phyloP scores from a whole-genome alignment of 768 basidiomycete species.

The Asterophora parasitica region DNA sequence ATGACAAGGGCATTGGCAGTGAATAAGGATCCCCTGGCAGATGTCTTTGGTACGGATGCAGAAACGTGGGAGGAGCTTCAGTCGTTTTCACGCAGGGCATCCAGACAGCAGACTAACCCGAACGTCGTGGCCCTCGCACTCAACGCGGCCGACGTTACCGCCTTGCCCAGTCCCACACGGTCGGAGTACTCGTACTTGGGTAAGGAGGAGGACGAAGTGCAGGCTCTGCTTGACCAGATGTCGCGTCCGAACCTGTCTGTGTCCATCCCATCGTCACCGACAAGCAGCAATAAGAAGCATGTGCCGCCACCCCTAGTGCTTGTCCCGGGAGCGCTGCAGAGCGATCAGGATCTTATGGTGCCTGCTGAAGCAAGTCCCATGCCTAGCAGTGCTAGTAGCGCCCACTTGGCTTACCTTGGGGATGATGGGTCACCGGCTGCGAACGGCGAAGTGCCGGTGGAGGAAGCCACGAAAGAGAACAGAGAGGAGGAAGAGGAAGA shows the following conservation, averaged over 20 bases:
- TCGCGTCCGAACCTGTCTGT: conserved; percentile 29
- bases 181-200: conserved; percentile 25
- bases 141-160: conserved; percentile 35
- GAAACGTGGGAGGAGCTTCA: conserved; percentile 59
- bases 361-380: conserved; percentile 33
- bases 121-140: conserved; percentile 51
- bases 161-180: conserved; percentile 20
- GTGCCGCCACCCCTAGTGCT: conserved; percentile 58
- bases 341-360: conserved; percentile 23
- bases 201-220: conserved; percentile 38
- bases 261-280: conserved; percentile 35
- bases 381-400: conserved; percentile 31
- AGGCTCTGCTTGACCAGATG: conserved; percentile 37
- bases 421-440: conserved; percentile 12
- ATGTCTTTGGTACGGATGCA: conserved; percentile 64
- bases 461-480: conserved; percentile 6
- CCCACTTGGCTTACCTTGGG: conserved; percentile 43
- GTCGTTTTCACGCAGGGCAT: conserved; percentile 22
- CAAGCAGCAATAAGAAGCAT: conserved; percentile 31
- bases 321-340: conserved; percentile 29
- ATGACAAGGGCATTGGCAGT: conserved; percentile 13
- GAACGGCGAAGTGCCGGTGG: background rate
- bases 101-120: conserved; percentile 31
- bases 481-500: conserved; percentile 37
- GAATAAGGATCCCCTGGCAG: conserved; percentile 48